phyloP scores from a whole-genome alignment of 352 stramenopile genomes.

The Pythium grandisporangium region DNA sequence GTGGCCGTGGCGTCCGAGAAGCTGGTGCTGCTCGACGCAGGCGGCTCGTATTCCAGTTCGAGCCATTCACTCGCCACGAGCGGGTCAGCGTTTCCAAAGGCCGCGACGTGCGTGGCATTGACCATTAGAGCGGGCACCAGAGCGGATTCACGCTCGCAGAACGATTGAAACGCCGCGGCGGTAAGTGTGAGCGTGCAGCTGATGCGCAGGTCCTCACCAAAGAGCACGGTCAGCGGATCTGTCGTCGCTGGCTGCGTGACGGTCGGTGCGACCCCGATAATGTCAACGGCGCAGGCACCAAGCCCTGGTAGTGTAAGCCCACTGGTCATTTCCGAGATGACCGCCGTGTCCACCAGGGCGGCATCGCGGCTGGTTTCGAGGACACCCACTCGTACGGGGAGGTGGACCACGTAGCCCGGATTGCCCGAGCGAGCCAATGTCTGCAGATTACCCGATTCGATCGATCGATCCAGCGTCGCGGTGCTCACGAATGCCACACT shows the following conservation, averaged over 20 bases:
- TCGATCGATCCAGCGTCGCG: constrained; percentile 7
- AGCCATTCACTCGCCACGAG: constrained; percentile 27
- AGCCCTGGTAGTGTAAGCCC: constrained; percentile 19
- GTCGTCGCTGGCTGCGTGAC: background rate
- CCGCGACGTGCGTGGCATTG: constrained; percentile 28
- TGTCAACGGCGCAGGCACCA: constrained; percentile 13
- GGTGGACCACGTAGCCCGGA: constrained; percentile 23
- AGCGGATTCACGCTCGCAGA: constrained; percentile 13
- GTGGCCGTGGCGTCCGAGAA: constrained; percentile 11
- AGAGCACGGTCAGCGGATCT: constrained; percentile 8
- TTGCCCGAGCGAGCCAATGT: constrained; percentile 27
- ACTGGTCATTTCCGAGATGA: constrained; percentile 20
- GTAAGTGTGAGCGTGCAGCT: constrained; percentile 23
- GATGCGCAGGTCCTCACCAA: constrained; percentile 25
- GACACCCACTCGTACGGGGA: constrained; percentile 23
- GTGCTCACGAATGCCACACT: constrained; percentile 22
- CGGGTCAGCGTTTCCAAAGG: constrained; percentile 33
- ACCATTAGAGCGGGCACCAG: constrained; percentile 15
- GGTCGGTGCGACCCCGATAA: background rate
- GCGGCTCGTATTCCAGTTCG: constrained; percentile 24
- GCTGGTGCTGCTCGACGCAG: constrained; percentile 7
- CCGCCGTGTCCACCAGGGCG: background rate
- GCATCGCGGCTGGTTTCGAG: constrained; percentile 3
- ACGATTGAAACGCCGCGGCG: constrained; percentile 12
- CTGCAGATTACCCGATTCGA: constrained; percentile 23